Evolutionary conservation across 805 yeast genomes (phyloP).

Genomic region (Wickerhamiella shivajii): DNA sequence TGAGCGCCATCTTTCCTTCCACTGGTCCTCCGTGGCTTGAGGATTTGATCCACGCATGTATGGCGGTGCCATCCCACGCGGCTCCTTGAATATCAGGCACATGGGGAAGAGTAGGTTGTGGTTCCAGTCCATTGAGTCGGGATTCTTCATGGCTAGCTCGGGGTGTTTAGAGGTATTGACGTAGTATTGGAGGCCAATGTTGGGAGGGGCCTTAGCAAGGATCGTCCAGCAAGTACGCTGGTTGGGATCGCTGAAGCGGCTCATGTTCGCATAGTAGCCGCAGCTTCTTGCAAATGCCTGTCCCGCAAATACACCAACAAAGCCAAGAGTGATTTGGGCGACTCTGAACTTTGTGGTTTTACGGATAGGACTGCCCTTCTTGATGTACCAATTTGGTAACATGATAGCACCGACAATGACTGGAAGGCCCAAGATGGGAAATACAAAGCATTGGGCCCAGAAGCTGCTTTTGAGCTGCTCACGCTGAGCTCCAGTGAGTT

Average conservation of each 20-base stretch:
- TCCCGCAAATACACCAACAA: conserved; percentile 17
- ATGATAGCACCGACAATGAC: conserved; percentile 12
- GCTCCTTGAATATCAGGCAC: conserved; percentile 10
- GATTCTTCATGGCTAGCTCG: conserved; percentile 14
- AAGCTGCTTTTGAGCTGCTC: conserved; percentile 11
- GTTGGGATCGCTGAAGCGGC: conserved; percentile 5
- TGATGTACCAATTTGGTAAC: conserved; percentile 13
- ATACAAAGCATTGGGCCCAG: conserved; percentile 11
- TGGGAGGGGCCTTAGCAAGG: conserved; percentile 16
- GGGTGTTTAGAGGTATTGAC: conserved; percentile 13
- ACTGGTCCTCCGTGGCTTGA: too few species aligned
- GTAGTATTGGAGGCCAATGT: conserved; percentile 17
- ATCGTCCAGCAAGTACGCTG: conserved; percentile 11
- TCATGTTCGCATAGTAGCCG: conserved; percentile 7
- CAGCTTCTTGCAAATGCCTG: conserved; percentile 10
- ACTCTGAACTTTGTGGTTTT: conserved; percentile 10
- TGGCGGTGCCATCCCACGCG: neutral
- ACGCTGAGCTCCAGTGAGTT: conserved; percentile 13
- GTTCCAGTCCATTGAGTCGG: conserved; percentile 16
- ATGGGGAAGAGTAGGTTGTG: conserved; percentile 17
- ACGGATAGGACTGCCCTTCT: conserved; percentile 8
- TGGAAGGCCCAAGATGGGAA: conserved; percentile 17
- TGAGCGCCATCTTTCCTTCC: too few species aligned
- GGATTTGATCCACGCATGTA: too few species aligned
- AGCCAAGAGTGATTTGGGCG: conserved; percentile 15